Evolutionary conservation across 2,329 filamentous ascomycete genomes (phyloP).

Genomic region (Amauroascus verrucosus): DNA sequence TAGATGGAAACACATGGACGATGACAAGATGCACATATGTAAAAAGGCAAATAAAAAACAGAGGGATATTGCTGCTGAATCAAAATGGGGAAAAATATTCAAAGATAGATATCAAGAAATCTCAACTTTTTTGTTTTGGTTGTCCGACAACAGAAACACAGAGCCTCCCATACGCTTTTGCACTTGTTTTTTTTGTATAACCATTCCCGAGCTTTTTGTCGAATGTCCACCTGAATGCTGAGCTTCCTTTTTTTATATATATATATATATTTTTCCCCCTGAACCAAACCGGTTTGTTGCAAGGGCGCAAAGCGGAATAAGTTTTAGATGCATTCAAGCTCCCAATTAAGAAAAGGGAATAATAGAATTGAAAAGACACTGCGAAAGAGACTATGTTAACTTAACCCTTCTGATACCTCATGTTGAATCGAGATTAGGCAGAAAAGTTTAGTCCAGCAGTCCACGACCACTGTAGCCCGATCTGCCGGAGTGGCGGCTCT

Average conservation of each 20-base stretch:
- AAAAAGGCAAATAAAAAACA: background rate
- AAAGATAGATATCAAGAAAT: conserved; percentile 9
- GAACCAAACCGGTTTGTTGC: conserved; percentile 1
- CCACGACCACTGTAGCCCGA: conserved; percentile 29
- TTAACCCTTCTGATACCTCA: background rate
- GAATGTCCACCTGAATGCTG: conserved; percentile 1
- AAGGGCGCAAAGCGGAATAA: conserved; percentile 7
- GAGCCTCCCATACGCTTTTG: conserved; percentile 7
- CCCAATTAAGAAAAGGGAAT: background rate
- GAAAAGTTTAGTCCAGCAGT: conserved; percentile 15
- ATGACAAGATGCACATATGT: background rate
- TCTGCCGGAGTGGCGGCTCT: conserved; percentile 30
- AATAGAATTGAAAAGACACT: background rate
- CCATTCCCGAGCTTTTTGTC: conserved; percentile 7
- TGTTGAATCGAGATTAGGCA: background rate
- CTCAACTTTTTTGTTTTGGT: conserved; percentile 5
- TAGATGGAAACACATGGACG: background rate
- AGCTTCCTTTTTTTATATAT: too few species aligned
- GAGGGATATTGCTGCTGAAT: conserved; percentile 5
- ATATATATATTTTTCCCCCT: background rate
- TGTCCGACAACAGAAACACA: background rate
- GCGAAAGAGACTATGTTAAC: conserved; percentile 1
- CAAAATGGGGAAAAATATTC: conserved; percentile 8
- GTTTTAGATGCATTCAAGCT: background rate
- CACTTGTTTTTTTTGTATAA: conserved; percentile 4